Evolutionary conservation across 1,139 yeast genomes (phyloP), one percentile per base, ranked within the genome.

Genomic region (Saccharomyces pastorianus): DNA sequence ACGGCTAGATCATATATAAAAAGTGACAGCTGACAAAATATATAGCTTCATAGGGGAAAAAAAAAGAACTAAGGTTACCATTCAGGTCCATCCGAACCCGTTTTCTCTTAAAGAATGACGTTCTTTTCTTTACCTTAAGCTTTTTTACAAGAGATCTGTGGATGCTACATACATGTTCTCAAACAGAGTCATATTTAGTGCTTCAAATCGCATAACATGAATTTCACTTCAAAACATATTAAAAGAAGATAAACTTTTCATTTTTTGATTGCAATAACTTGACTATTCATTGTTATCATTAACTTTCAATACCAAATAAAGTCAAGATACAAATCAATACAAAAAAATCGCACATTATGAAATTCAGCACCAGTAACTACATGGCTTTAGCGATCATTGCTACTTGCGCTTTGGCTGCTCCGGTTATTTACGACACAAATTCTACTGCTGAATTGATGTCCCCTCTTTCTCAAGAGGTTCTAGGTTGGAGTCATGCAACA

Each of bases 401-500:
- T 38, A 8, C 42, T 14, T 17, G 6, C 2, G 42, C 42, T 8
- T 17, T 38, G 4, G 11, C 13, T 38, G 20, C 42, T 17, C 42
- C 42, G 14, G 4, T 8, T 8, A 38, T 5, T 14, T 38, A 38
- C 7, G 42, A 38, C 23, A 38, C 9, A 11, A 38, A 38, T 14
- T 38, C 42, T 5, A 38, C 42, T 38, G 11, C 25, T 26, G 55
- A 53, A 31, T 26, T 50, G 3, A 31, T 11, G 6, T 38, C 23
- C 20, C 6, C 53, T 32, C 32, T 41, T 9, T 17, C 49, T 4
- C 38, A 50, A 4, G 32, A 47, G 7, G 32, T 53, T n/a, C 6
- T 14, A 13, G 56, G 56, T 26, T 57, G 57, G 57, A 29, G 52
- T 2, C 42, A 47, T 25, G 54, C 60, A 14, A 48, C 49, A 1